Conservation (phyloP, 176 grass and related monocot genomes). For the Avena sativa region DNA sequence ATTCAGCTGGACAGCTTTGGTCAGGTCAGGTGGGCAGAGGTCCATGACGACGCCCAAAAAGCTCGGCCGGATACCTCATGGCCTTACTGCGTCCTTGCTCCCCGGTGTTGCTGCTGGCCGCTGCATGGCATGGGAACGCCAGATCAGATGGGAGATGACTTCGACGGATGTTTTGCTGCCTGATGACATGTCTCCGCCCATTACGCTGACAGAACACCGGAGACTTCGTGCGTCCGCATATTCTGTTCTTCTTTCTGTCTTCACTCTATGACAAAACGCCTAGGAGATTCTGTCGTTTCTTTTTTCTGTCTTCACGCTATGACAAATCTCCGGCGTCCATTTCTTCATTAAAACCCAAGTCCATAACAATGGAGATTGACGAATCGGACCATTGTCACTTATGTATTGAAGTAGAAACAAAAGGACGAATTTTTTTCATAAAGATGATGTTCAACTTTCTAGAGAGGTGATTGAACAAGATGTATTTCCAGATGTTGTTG, state of each 20-base stretch:
- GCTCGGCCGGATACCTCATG: background rate
- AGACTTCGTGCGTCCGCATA: background rate
- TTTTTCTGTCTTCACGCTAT: too few relatives aligned
- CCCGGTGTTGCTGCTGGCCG: background rate
- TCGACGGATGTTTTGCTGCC: background rate
- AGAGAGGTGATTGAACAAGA: background rate
- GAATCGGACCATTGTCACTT: too few relatives aligned
- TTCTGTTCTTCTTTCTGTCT: too few relatives aligned
- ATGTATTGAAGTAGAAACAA: too few relatives aligned
- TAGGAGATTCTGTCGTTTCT: background rate
- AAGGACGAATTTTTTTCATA: background rate
- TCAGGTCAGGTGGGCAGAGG: background rate
- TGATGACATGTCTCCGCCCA: constrained; percentile 17
- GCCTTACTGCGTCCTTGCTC: background rate
- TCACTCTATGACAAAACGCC: background rate
- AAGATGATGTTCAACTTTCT: background rate
- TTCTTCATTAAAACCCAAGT: too few relatives aligned
- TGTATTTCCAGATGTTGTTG: background rate
- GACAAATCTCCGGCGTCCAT: too few relatives aligned
- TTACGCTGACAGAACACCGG: constrained; percentile 11
- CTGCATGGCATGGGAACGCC: background rate
- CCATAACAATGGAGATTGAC: too few relatives aligned
- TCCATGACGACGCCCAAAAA: background rate
- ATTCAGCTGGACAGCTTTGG: too few relatives aligned
- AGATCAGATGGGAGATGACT: background rate